These are phyloP conservation scores for Lactifluus echinatus DNA, from an alignment of 768 basidiomycete species.

Conservation along the genomic window DNA sequence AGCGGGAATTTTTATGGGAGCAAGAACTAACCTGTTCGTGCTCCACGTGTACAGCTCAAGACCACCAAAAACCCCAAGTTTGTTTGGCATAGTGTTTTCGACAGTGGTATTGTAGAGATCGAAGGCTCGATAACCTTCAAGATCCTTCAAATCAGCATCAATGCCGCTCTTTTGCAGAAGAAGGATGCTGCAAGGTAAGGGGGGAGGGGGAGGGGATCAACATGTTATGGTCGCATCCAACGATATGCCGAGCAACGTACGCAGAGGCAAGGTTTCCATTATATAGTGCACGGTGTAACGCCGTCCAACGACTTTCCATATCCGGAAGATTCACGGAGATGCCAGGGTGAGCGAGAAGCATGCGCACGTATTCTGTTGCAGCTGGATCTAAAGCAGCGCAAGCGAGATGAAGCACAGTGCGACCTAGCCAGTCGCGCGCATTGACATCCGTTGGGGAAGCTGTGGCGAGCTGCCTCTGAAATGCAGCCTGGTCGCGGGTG, in stretches of 20 bases:
- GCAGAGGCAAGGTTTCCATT: constrained; percentile 63
- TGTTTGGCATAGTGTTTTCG: constrained; percentile 15
- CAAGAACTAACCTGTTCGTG: constrained; percentile 37
- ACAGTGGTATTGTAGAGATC: constrained; percentile 68
- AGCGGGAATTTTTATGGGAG: neutral
- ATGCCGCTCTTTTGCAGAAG: constrained; percentile 68
- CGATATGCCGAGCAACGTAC: constrained; percentile 31
- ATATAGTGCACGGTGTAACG: constrained; percentile 83
- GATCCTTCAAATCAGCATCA: constrained; percentile 65
- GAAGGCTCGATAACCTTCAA: constrained; percentile 84
- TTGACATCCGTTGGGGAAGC: constrained; percentile 48
- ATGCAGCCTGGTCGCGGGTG: constrained; percentile 64
- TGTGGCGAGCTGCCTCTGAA: constrained; percentile 54
- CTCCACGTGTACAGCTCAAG: constrained; percentile 85
- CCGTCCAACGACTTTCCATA: constrained; percentile 82
- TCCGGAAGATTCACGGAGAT: constrained; percentile 78
- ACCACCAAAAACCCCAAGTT: constrained; percentile 12
- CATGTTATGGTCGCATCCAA: neutral
- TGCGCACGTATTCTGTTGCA: constrained; percentile 65
- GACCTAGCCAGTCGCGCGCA: constrained; percentile 58
- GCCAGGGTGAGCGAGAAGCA: constrained; percentile 64
- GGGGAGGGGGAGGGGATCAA: neutral
- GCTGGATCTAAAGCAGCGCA: constrained; percentile 42
- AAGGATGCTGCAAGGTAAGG: constrained; percentile 55
- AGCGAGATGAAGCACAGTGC: constrained; percentile 77